Conservation (phyloP, 192 early-diverging fungal species). For the Linderina pennispora region DNA sequence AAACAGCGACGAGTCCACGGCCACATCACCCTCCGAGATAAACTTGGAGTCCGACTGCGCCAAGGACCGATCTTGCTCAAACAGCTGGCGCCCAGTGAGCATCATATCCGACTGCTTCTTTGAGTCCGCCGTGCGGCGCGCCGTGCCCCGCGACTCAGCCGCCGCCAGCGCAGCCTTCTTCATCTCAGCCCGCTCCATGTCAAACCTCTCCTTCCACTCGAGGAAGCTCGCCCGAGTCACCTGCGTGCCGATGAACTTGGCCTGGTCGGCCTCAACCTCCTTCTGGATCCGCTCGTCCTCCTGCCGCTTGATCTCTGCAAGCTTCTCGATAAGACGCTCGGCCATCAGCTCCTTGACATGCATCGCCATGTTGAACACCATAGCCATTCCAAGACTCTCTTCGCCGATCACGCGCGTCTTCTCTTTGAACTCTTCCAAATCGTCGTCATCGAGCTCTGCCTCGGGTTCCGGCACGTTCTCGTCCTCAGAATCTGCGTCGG, state of each 20-base stretch:
- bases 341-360: constrained; percentile 68
- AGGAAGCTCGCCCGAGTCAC: constrained; percentile 74
- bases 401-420: constrained; percentile 42
- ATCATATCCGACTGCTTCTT: constrained; percentile 41
- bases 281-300: constrained; percentile 49
- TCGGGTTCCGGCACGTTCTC: constrained; percentile 32
- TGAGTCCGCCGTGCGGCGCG: constrained; percentile 37
- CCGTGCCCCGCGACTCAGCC: constrained; percentile 26
- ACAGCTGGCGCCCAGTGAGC: constrained; percentile 76
- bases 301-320: constrained; percentile 41
- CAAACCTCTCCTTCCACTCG: constrained; percentile 75
- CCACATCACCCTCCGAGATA: constrained; percentile 81
- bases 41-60: constrained; percentile 74
- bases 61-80: constrained; percentile 83
- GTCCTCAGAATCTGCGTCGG: constrained; percentile 28
- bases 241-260: constrained; percentile 72
- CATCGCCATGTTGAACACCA: constrained; percentile 81
- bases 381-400: constrained; percentile 83
- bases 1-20: constrained; percentile 73
- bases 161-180: constrained; percentile 46
- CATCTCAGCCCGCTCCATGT: constrained; percentile 56
- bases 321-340: constrained; percentile 51
- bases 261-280: constrained; percentile 70
- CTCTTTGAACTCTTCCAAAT: constrained; percentile 25
- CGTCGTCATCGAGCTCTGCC: constrained; percentile 33